These are phyloP conservation scores for Psilocybe cubensis DNA, from an alignment of 768 basidiomycete genomes.

Conservation along the genomic window DNA sequence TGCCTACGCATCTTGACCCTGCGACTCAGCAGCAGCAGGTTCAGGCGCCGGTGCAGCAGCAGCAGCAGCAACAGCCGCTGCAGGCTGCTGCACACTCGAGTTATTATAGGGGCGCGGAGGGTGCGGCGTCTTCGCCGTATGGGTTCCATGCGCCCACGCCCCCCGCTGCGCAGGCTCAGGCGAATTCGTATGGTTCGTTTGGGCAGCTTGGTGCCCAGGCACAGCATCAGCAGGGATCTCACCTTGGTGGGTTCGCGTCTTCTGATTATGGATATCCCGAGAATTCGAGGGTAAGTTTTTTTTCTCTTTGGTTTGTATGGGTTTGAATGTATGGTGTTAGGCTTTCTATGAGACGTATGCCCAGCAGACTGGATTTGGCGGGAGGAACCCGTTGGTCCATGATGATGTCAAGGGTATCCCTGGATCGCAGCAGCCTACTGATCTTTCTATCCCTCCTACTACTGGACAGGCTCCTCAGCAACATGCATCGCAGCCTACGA, in stretches of 20 bases:
- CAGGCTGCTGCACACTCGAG: constrained; percentile 49
- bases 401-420: constrained; percentile 79
- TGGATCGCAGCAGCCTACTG: constrained; percentile 55
- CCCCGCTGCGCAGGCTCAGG: constrained; percentile 65
- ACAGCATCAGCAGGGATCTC: constrained; percentile 64
- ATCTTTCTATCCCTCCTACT: constrained; percentile 53
- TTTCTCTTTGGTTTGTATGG: constrained; percentile 5
- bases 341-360: constrained; percentile 79
- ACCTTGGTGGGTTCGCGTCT: constrained; percentile 56
- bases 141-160: constrained; percentile 84
- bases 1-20: constrained; percentile 69
- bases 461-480: constrained; percentile 60
- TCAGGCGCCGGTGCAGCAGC: constrained; percentile 40
- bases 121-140: constrained; percentile 52
- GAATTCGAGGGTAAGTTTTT: constrained; percentile 44
- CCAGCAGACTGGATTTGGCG: constrained; percentile 66
- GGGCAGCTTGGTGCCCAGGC: constrained; percentile 62
- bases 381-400: constrained; percentile 66
- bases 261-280: constrained; percentile 75
- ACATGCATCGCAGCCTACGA: constrained; percentile 52
- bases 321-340: constrained; percentile 36
- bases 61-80: constrained; percentile 46
- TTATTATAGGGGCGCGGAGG: constrained; percentile 74
- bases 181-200: constrained; percentile 66
- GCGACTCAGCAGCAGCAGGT: constrained; percentile 51